These are phyloP conservation scores for Parafenestella ontariensis DNA, from an alignment of 2,329 filamentous ascomycete genomes.

Conservation along the genomic window DNA sequence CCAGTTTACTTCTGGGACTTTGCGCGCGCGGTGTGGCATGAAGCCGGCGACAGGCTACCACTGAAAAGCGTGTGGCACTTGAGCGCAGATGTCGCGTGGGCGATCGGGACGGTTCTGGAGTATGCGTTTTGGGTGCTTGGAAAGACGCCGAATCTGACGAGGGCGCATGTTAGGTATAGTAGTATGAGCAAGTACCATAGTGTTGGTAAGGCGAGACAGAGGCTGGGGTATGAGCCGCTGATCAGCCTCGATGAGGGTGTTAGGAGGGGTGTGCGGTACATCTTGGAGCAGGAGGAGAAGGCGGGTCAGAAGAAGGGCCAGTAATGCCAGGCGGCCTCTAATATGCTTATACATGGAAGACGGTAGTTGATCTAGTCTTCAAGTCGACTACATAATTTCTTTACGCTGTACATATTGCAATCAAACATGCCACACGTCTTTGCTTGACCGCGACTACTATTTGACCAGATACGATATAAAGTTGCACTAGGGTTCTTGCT, in stretches of 20 bases:
- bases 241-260: constrained; percentile 71
- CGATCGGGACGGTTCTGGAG: constrained; percentile 54
- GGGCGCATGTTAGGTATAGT: constrained; percentile 65
- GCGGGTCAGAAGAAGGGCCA: constrained; percentile 46
- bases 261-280: constrained; percentile 53
- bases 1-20: constrained; percentile 62
- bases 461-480: not conserved
- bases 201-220: constrained; percentile 75
- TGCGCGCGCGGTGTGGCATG: constrained; percentile 55
- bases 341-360: not conserved
- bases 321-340: constrained; percentile 13
- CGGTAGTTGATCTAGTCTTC: not conserved
- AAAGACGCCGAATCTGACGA: constrained; percentile 55
- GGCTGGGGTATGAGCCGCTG: constrained; percentile 73
- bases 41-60: constrained; percentile 50
- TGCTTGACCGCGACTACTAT: not conserved
- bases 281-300: constrained; percentile 42
- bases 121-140: constrained; percentile 55
- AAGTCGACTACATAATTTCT: not conserved
- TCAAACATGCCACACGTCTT: not conserved
- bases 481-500: not conserved
- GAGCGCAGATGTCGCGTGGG: constrained; percentile 50
- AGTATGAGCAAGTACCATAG: constrained; percentile 81
- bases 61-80: constrained; percentile 53
- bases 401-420: not conserved